phyloP scores from a whole-genome alignment of 176 grass and related monocot genomes.

The Phyllostachys edulis region DNA sequence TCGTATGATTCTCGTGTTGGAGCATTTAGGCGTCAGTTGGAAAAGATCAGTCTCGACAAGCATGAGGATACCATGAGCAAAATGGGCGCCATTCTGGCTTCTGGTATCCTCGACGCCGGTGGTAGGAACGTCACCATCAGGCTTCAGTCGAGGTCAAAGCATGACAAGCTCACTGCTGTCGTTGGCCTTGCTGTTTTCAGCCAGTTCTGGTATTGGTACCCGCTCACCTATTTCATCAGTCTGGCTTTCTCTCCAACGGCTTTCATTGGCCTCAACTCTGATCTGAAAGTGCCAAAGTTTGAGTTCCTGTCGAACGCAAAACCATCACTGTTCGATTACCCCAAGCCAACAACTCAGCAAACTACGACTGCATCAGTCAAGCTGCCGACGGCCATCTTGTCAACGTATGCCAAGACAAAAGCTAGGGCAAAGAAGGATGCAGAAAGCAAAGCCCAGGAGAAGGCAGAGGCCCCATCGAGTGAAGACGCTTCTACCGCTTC shows the following conservation, averaged over 20 bases:
- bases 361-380: constrained; percentile 51
- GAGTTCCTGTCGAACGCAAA: constrained; percentile 78
- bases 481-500: constrained; percentile 31
- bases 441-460: constrained; percentile 62
- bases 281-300: constrained; percentile 84
- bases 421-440: constrained; percentile 73
- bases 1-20: constrained; percentile 89
- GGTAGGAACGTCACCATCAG: constrained; percentile 92
- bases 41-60: constrained; percentile 99
- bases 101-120: constrained; percentile 95
- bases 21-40: constrained; percentile 90
- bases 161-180: constrained; percentile 77
- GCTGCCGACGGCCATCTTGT: constrained; percentile 63
- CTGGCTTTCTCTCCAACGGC: constrained; percentile 79
- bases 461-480: constrained; percentile 24
- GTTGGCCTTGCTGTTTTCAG: constrained; percentile 81
- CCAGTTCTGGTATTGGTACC: constrained; percentile 97
- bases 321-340: constrained; percentile 69
- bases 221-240: constrained; percentile 78
- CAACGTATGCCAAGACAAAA: constrained; percentile 75
- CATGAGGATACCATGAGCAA: constrained; percentile 99
- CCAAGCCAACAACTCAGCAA: constrained; percentile 59
- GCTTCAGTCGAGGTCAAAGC: constrained; percentile 69
- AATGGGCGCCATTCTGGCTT: constrained; percentile 97
- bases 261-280: constrained; percentile 80